Evolutionary conservation across 306 rosid species (phyloP), one percentile per base, ranked within the genome.

Genomic region (Prunus mongolica): DNA sequence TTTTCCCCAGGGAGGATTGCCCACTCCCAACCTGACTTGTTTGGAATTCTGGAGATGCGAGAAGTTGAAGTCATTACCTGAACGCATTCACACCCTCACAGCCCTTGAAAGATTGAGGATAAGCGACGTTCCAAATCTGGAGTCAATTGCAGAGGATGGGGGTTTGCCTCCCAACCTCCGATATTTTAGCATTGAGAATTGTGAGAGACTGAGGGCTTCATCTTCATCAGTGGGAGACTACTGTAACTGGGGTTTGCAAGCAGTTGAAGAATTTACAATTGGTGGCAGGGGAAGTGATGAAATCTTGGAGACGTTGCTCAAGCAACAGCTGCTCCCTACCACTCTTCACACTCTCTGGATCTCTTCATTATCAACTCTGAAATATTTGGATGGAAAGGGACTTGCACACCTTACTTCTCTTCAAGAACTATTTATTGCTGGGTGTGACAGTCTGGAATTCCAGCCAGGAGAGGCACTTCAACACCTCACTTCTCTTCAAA

Each of bases 111-210:
- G 22, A 22, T 22, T 22, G 22, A 22, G 22, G 22, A 22, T 22
- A 22, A 22, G 22, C 22, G 22, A 22, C 22, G 22, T 22, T 22
- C 64, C 64, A 58, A 24, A 12, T 12, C 30, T 58, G 1, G 64
- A 22, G 32, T 58, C 64, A 11, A 22, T 58, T 12, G 64, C 64
- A 24, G 8, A 58, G 4, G 41, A 34, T 34, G 32, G 64, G 3
- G 64, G 64, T 58, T 24, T 58, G 64, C 64, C 64, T 12, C 32
- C 64, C 64, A 24, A 58, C 64, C 32, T 58, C 20, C 14, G 11
- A n/a, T 3, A 2, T 9, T 56, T 56, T 56, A 0, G 0, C 0
- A 56, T 56, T 2, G 0, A 0, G 0, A 0, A 0, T 20, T 20
- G 27, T 58, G 18, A 4, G 16, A 58, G 24, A 4, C 64, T 12